Base-by-base conservation (phyloP, 495 filamentous ascomycete species). In the Penicillium soppii region DNA sequence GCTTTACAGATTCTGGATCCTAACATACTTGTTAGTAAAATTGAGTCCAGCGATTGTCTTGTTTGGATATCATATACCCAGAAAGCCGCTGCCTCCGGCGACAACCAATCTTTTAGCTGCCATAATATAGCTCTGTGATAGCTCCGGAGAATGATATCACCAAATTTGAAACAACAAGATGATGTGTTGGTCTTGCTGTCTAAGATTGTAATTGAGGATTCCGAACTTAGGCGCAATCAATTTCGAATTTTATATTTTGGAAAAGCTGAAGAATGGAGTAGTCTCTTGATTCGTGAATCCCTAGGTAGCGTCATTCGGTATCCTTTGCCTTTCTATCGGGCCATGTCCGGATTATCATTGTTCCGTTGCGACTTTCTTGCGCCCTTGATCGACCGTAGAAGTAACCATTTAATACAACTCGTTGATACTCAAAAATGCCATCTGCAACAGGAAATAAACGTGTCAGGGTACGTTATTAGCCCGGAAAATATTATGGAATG, bases 1-100 rank as follows among this genome's bases (percentile, higher is more conserved):
- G 86, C 84, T 79, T 89, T 92, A 72, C 92, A 97, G 71, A 98
- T 96, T 44, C 91, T 78, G 21, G 88, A 91, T 12, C 91, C 91
- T 77, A 46, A 23, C 49, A 43, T 7, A 12, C 20, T 43, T 29
- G 47, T 60, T 35, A 63, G 54, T 46, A 39, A 33, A 17, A 20
- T 25, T 32, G 33, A 16, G 8, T 36, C 40, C 37, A 26, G 15
- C 38, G 12, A 43, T 50, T 42, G 35, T 1, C n/a, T 32, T 16
- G 4, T 8, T 30, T 23, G 12, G 12, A n/a, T 15, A 47, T 33
- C 20, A 70, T 68, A 26, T 58, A 84, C 86, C 86, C 35, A 98
- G 70, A 65, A 98, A 98, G n/a, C 94, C 94, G 62, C 85, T 96
- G 45, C 94, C 94, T 45, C 94, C 94, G 42, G 88, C 92, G 41